phyloP scores from a whole-genome alignment of 345 rosid genomes.

The Bretschneidera sinensis region DNA sequence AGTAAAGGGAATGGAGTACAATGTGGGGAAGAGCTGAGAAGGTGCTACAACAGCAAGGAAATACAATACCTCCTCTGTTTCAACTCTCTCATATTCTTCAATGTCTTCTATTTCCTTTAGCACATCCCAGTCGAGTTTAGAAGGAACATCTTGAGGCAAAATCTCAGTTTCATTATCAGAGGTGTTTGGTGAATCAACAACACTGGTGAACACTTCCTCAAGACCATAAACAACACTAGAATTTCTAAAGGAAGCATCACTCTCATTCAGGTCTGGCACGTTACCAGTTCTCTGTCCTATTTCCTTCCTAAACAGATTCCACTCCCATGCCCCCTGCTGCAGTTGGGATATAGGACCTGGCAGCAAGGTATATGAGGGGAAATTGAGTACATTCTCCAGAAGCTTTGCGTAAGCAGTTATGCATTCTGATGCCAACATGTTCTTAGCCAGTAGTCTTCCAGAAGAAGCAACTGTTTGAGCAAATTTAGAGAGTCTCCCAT shows the following conservation, averaged over 20 bases:
- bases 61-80: slow-evolving; percentile 76
- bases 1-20: not conserved
- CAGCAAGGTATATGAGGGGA: slow-evolving; percentile 74
- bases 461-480: slow-evolving; percentile 69
- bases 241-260: slow-evolving; percentile 24
- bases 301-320: slow-evolving; percentile 57
- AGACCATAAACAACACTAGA: slow-evolving; percentile 46
- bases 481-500: slow-evolving; percentile 72
- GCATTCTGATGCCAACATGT: slow-evolving; percentile 78
- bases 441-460: slow-evolving; percentile 75
- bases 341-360: slow-evolving; percentile 60
- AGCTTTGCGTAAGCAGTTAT: slow-evolving; percentile 65
- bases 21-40: not conserved
- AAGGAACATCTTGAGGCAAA: slow-evolving; percentile 46
- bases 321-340: slow-evolving; percentile 66
- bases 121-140: slow-evolving; percentile 64
- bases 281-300: slow-evolving; percentile 29
- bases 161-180: slow-evolving; percentile 39
- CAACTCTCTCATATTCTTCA: slow-evolving; percentile 77
- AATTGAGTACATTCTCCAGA: slow-evolving; percentile 67
- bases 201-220: slow-evolving; percentile 56
- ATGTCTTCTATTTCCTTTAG: slow-evolving; percentile 53
- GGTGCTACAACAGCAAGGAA: slow-evolving; percentile 4
- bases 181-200: slow-evolving; percentile 29
- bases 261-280: slow-evolving; percentile 23